Conservation (phyloP, 169 alveolate genomes). For the Eimeria sp. region DNA sequence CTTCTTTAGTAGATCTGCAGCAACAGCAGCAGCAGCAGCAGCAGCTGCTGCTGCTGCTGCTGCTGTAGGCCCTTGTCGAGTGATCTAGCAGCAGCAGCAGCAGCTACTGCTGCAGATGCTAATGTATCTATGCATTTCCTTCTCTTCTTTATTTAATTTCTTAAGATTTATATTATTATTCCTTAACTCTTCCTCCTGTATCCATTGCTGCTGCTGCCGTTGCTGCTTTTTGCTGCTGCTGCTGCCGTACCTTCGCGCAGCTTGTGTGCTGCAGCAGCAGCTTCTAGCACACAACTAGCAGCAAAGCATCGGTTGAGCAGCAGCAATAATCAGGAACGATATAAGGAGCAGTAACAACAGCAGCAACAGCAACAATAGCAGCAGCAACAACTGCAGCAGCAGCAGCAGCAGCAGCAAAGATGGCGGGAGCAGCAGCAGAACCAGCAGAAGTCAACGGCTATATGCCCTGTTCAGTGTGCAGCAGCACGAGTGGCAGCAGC, state of each 20-base stretch:
- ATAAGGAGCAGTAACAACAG: background rate
- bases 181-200: background rate
- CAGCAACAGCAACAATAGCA: conserved; percentile 16
- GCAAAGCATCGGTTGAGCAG: background rate
- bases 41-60: background rate
- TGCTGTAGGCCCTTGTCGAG: background rate
- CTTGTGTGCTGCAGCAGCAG: background rate
- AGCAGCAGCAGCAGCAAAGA: conserved; percentile 25
- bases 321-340: background rate
- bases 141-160: background rate
- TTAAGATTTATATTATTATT: too few species aligned
- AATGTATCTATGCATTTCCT: background rate
- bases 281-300: conserved; percentile 1
- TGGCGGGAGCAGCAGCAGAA: background rate
- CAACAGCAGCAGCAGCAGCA: background rate
- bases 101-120: background rate
- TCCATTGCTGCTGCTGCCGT: background rate
- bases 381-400: conserved; percentile 30
- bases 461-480: background rate
- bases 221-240: conserved; percentile 11
- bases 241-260: background rate
- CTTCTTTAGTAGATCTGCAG: background rate
- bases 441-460: background rate
- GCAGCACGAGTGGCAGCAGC: conserved; percentile 46
- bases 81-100: background rate